Percentiles rank a stretch among this genome's conserved stretches.
Conservation (phyloP, 2,329 filamentous ascomycete species). For the Phyllosticta paracitricarpa region DNA sequence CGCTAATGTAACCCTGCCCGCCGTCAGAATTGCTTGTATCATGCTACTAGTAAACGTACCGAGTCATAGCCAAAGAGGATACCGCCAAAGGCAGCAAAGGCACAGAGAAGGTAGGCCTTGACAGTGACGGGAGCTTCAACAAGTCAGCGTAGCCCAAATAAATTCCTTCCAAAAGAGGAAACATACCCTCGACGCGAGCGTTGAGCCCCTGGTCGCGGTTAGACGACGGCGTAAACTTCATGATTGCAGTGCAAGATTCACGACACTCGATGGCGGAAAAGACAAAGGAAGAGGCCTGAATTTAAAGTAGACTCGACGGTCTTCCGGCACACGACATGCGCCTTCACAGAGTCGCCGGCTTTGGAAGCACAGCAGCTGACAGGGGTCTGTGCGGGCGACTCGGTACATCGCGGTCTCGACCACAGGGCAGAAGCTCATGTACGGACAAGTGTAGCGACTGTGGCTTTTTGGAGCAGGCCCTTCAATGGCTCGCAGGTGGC, state of each 20-base stretch:
- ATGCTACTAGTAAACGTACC: conserved; percentile 22
- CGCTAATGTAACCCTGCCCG: conserved; percentile 54
- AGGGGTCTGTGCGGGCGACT: conserved; percentile 1
- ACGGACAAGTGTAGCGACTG: background rate
- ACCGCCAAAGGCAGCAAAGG: conserved; percentile 41
- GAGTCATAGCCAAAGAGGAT: conserved; percentile 75
- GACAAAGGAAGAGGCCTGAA: background rate
- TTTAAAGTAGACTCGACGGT: background rate
- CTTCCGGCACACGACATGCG: background rate
- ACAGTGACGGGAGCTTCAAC: conserved; percentile 42
- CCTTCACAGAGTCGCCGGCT: background rate
- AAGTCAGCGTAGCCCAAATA: conserved; percentile 25
- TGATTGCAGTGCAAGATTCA: background rate
- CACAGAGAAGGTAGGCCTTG: conserved; percentile 37
- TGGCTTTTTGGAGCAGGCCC: background rate
- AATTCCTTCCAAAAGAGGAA: background rate
- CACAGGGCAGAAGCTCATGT: background rate
- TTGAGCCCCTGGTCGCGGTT: conserved; percentile 32
- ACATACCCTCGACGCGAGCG: background rate
- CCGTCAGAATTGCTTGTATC: background rate
- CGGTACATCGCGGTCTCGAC: background rate
- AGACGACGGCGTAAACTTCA: background rate
- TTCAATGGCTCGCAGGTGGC: background rate
- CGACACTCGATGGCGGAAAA: background rate
- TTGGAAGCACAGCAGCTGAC: background rate